phyloP scores from a whole-genome alignment of 2,329 filamentous ascomycete genomes.

The Alternaria sp. region DNA sequence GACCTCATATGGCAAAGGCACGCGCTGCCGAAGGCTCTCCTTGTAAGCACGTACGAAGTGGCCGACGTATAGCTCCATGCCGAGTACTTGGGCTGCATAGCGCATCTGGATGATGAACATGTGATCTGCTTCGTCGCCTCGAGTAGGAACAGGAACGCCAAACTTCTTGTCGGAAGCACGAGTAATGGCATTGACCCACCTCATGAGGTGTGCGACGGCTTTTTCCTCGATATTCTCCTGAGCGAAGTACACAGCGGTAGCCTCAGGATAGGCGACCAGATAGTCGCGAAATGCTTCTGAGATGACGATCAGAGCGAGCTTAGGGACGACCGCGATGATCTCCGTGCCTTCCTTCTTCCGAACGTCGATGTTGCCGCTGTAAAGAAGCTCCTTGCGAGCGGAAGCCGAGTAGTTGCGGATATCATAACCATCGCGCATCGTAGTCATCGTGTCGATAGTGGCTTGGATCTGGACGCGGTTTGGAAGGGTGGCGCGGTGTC shows the following conservation, averaged over 20 bases:
- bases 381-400: constrained; percentile 3
- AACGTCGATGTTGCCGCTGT: neutral
- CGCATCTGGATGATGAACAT: constrained; percentile 5
- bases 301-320: constrained; percentile 5
- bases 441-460: neutral
- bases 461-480: neutral
- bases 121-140: neutral
- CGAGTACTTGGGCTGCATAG: constrained; percentile 4
- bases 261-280: neutral
- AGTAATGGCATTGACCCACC: constrained; percentile 2
- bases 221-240: neutral
- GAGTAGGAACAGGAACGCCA: constrained; percentile 2
- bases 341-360: neutral
- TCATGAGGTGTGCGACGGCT: neutral
- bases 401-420: constrained; percentile 1
- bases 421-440: constrained; percentile 1
- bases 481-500: neutral
- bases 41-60: constrained; percentile 8
- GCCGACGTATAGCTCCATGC: constrained; percentile 10
- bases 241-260: neutral
- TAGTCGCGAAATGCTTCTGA: constrained; percentile 1
- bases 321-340: neutral
- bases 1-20: neutral
- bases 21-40: neutral
- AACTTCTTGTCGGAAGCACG: neutral